Percentiles rank a stretch among this genome's conserved stretches.
Evolutionary conservation across 2,329 filamentous ascomycete genomes (phyloP).

Genomic region (Penicillium sp.): DNA sequence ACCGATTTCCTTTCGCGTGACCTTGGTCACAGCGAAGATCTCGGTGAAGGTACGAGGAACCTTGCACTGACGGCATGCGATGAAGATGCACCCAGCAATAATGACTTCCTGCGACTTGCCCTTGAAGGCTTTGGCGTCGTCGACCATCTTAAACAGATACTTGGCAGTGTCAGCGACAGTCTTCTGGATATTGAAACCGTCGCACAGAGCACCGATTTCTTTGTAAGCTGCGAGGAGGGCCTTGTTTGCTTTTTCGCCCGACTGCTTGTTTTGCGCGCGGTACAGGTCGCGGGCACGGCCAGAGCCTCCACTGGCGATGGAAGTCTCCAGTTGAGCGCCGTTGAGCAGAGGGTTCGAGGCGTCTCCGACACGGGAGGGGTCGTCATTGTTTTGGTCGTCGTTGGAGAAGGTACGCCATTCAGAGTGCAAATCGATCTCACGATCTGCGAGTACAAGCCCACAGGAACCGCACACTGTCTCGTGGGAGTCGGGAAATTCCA

Average conservation of each 20-base stretch:
- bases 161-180: constrained; percentile 86
- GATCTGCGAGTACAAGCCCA: constrained; percentile 83
- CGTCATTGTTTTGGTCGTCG: constrained; percentile 93
- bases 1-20: constrained; percentile 96
- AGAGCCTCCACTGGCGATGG: constrained; percentile 77
- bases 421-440: constrained; percentile 90
- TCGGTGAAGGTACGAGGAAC: constrained; percentile 90
- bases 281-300: constrained; percentile 71
- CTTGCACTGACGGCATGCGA: constrained; percentile 86
- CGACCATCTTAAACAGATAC: constrained; percentile 90
- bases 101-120: constrained; percentile 92
- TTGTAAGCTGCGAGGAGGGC: constrained; percentile 77
- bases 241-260: constrained; percentile 80
- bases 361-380: constrained; percentile 97
- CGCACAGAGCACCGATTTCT: constrained; percentile 83
- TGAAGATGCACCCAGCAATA: constrained; percentile 95
- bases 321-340: constrained; percentile 83
- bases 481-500: constrained; percentile 88
- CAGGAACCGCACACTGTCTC: constrained; percentile 93
- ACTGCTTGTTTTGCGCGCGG: constrained; percentile 78
- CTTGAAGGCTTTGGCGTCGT: constrained; percentile 91
- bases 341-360: constrained; percentile 85
- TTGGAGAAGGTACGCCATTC: constrained; percentile 99
- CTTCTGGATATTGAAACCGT: constrained; percentile 76
- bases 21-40: constrained; percentile 87